Evolutionary conservation across 2,329 filamentous ascomycete genomes (phyloP).

Genomic region (Aspergillus thermomutatus): DNA sequence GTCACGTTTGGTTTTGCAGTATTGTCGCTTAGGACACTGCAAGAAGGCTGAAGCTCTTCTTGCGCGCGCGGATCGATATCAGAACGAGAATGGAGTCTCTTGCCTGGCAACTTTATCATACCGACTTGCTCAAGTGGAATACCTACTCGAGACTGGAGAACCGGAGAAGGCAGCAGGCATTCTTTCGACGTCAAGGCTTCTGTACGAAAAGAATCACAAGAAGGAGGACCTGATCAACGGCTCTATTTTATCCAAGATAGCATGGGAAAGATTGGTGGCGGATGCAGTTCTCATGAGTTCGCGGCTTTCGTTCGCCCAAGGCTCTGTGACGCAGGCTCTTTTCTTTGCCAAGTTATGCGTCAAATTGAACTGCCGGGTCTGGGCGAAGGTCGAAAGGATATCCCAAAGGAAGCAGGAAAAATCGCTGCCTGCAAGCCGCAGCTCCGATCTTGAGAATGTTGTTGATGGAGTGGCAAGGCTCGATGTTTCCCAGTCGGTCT

Average conservation of each 20-base stretch:
- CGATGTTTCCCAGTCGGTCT: slow-evolving; percentile 33
- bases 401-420: slow-evolving; percentile 34
- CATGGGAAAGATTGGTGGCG: slow-evolving; percentile 53
- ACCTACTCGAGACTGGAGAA: slow-evolving; percentile 65
- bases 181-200: slow-evolving; percentile 24
- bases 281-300: slow-evolving; percentile 65
- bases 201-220: slow-evolving; percentile 32
- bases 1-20: slow-evolving; percentile 52
- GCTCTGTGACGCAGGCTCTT: slow-evolving; percentile 44
- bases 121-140: slow-evolving; percentile 71
- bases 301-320: slow-evolving; percentile 58
- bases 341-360: slow-evolving; percentile 49
- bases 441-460: slow-evolving; percentile 34
- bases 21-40: slow-evolving; percentile 59
- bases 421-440: slow-evolving; percentile 14
- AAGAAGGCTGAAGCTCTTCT: slow-evolving; percentile 58
- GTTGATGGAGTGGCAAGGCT: slow-evolving; percentile 39
- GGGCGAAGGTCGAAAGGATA: slow-evolving; percentile 50
- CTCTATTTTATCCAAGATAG: slow-evolving; percentile 39
- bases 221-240: slow-evolving; percentile 29
- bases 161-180: slow-evolving; percentile 54
- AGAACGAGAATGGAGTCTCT: slow-evolving; percentile 39
- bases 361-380: slow-evolving; percentile 49
- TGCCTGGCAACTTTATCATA: slow-evolving; percentile 53
- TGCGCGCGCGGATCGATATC: slow-evolving; percentile 53